Evolutionary conservation across 1,284 basidiomycete genomes (phyloP), one percentile per base, ranked within the genome.

Genomic region (Entoloma clypeatum): DNA sequence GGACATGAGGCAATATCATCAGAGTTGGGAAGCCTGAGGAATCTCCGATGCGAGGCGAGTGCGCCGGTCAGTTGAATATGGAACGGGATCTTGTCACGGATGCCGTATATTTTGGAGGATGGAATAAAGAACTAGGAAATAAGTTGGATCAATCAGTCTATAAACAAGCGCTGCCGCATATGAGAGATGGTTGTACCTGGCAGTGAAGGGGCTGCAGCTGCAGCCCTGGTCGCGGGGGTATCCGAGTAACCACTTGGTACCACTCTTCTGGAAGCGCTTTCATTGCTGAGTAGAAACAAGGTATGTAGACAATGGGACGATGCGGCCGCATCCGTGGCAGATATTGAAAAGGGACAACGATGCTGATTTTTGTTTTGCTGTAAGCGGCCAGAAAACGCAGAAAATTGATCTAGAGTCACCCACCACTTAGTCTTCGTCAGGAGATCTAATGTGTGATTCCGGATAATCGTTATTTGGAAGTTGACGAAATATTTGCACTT

Each of bases 201-300:
- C 69, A 70, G 32, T 74, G 57, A 8, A 78, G 58, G 4, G 70
- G 68, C 40, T 54, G 53, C 17, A 62, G 46, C 24, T 47, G 51
- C n/a, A 51, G 54, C 24, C 49, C 52, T 16, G 48, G 41, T 38
- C 62, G 61, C 3, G 59, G 62, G 36, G 64, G 56, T 47, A 82
- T 64, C 5, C 55, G 54, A 43, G 69, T 66, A 11, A 67, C 58
- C 7, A 69, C 63, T 52, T 82, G 77, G 41, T 67, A 65, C 77
- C 79, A 84, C 52, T 82, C 79, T 47, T 81, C 81, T 8, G 81
- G 80, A 7, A 63, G 61, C 0, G 62, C 61, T 62, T 84, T 75
- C 53, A 74, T 51, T 13, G 70, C 63, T 10, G 70, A 65, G 51
- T 76, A 66, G 56, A 79, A 66, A 34, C 64, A 52, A 21, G 65